A percentile compares a stretch with the other conserved stretches of the same genome.
Conservation (phyloP, 2,329 filamentous ascomycete species). For the Pestalotiopsis sp. region DNA sequence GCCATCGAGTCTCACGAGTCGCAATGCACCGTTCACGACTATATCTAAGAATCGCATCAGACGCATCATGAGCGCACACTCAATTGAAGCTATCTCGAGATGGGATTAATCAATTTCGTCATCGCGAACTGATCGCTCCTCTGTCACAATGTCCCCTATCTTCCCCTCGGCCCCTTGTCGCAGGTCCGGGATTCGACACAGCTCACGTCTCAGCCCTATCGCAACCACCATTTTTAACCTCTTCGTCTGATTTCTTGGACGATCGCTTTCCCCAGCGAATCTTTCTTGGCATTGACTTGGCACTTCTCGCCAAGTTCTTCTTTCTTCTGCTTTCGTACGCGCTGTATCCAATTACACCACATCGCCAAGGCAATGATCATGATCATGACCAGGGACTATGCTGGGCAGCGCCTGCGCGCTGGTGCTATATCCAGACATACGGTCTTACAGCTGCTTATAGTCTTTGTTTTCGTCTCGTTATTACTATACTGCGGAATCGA, state of each 20-base stretch:
- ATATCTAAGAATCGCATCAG: no score
- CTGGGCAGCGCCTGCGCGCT: neutral
- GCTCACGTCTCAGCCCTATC: conserved; percentile 9
- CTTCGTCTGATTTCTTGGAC: neutral
- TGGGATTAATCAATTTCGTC: neutral
- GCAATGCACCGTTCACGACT: no score
- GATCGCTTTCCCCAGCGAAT: neutral
- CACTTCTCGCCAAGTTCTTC: neutral
- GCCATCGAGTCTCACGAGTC: no score
- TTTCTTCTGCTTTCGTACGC: neutral
- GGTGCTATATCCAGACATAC: neutral
- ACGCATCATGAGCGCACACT: no score
- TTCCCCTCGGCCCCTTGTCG: neutral
- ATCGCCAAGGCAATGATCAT: neutral
- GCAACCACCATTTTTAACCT: neutral
- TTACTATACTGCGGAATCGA: neutral
- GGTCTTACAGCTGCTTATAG: neutral
- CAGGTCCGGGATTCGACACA: neutral
- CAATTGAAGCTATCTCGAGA: neutral
- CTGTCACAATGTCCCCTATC: neutral
- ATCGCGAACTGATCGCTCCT: neutral
- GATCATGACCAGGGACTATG: neutral
- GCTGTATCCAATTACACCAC: neutral
- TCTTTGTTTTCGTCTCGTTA: neutral
- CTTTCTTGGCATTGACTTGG: conserved; percentile 8